Evolutionary conservation across 2,329 filamentous ascomycete species (phyloP), one percentile per base, ranked within the genome.

Genomic region (Calonectria hawksworthii): DNA sequence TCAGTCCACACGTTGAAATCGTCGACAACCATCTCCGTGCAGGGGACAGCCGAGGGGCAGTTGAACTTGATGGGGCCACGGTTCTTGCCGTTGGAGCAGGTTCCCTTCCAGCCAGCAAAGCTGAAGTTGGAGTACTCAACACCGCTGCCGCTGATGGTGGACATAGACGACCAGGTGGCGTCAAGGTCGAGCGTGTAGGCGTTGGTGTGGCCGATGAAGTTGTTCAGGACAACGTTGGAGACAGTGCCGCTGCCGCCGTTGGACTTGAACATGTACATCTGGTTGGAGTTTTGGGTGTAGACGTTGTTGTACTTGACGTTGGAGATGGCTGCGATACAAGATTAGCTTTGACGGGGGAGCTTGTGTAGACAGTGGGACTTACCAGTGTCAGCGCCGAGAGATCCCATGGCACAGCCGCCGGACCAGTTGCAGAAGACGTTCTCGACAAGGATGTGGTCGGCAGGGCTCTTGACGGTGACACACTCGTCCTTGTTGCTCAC

Each of bases 221-320:
- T 79, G 26, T 75, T 78, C 2, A 79, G 68, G 3, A 70, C 71
- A 18, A 79, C 77, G 52, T 79, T 79, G 50, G 70, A 71, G 1
- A 79, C 78, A 5, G 70, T 79, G 16, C 77, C 77, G 50, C 75
- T 78, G 18, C 77, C 77, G 4, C 77, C 77, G 9, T 78, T 75
- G 0, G 77, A 79, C 44, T 79, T 79, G 75, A 79, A 79, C 77
- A 79, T 79, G 68, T 74, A 79, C 77, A 79, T 79, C 44, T 79
- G 77, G 67, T 79, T 79, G 8, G 75, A 76, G 9, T 74, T 73
- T 4, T 79, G 77, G 0, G 77, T 77, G 44, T 79, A 79, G 21
- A 79, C 71, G n/a, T 79, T 79, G 11, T 34, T 76, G 66, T 79
- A 79, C n/a, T 75, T 69, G 23, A 79, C 70, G 21, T 79, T 72